A percentile compares a stretch with the other conserved stretches of the same genome.
Conservation (phyloP, 768 basidiomycete species). For the Sistotremastrum niveocremeum region DNA sequence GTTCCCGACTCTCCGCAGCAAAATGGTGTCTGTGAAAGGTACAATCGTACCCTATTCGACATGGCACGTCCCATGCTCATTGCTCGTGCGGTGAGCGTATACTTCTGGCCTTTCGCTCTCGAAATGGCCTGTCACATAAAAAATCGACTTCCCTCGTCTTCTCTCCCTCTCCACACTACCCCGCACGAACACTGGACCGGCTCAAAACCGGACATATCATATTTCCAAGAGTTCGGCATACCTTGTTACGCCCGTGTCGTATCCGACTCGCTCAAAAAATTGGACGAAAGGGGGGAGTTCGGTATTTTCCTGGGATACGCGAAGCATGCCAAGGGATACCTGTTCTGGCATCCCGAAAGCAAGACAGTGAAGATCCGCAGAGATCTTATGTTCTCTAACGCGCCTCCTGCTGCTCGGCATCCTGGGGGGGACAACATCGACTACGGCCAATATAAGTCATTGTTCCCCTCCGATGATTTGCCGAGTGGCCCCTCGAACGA, state of each 20-base stretch:
- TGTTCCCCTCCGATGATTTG: too few species aligned
- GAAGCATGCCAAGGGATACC: constrained; percentile 18
- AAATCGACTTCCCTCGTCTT: constrained; percentile 6
- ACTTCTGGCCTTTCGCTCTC: too few species aligned
- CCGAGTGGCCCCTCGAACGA: too few species aligned
- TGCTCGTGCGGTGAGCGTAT: constrained; percentile 17
- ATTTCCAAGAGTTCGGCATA: constrained; percentile 11
- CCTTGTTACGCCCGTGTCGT: constrained; percentile 9
- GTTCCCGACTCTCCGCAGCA: constrained; percentile 29
- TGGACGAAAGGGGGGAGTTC: constrained; percentile 18
- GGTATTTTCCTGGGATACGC: constrained; percentile 27
- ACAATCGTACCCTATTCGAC: constrained; percentile 25
- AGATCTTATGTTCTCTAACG: too few species aligned
- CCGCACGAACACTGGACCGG: too few species aligned
- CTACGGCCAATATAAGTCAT: too few species aligned
- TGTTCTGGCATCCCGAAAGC: constrained; percentile 20
- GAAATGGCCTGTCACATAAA: constrained; percentile 3
- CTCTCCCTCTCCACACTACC: constrained; percentile 1
- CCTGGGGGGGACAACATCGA: too few species aligned
- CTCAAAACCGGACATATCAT: constrained; percentile 8
- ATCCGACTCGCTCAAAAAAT: constrained; percentile 2
- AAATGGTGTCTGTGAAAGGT: constrained; percentile 30
- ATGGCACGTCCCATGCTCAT: constrained; percentile 22
- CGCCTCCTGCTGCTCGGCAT: too few species aligned
- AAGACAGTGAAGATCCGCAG: too few species aligned